A percentile compares a stretch with the other conserved stretches of the same genome.
Conservation (phyloP, 148 eudicot species). For the Persicaria tinctoria region DNA sequence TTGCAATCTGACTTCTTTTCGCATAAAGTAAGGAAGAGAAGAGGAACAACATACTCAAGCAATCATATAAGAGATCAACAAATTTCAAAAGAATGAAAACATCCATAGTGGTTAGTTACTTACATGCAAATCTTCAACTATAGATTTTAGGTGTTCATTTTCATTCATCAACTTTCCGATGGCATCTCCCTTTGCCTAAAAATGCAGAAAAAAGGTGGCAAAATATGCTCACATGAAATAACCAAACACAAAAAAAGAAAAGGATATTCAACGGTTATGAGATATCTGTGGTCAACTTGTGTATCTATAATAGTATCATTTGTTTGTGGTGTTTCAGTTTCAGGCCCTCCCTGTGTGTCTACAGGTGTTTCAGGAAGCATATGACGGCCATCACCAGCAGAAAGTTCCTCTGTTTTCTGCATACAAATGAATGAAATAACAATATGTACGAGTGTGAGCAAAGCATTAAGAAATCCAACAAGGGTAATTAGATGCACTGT, state of each 20-base stretch:
- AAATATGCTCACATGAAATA: background rate
- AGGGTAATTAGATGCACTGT: too few species aligned
- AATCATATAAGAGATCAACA: background rate
- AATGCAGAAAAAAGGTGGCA: conserved; percentile 16
- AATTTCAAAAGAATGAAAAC: background rate
- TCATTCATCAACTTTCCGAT: conserved; percentile 87
- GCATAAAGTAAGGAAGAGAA: background rate
- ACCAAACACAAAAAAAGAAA: background rate
- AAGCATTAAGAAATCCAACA: too few species aligned
- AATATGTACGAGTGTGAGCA: too few species aligned
- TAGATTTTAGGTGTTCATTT: conserved; percentile 74
- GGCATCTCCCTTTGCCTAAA: conserved; percentile 93
- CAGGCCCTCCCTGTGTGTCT: conserved; percentile 26
- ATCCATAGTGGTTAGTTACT: background rate
- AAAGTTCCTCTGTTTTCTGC: conserved; percentile 25
- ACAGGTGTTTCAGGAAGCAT: conserved; percentile 23
- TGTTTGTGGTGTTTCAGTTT: conserved; percentile 22
- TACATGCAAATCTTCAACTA: conserved; percentile 65
- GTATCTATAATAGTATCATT: conserved; percentile 36
- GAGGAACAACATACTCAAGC: background rate
- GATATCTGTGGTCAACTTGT: conserved; percentile 44
- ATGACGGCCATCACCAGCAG: conserved; percentile 17
- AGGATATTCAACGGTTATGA: background rate
- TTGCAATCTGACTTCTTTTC: background rate
- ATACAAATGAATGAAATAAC: too few species aligned